Evolutionary conservation across 179 eudicot genomes (phyloP).

Genomic region (Beta macrorhiza): DNA sequence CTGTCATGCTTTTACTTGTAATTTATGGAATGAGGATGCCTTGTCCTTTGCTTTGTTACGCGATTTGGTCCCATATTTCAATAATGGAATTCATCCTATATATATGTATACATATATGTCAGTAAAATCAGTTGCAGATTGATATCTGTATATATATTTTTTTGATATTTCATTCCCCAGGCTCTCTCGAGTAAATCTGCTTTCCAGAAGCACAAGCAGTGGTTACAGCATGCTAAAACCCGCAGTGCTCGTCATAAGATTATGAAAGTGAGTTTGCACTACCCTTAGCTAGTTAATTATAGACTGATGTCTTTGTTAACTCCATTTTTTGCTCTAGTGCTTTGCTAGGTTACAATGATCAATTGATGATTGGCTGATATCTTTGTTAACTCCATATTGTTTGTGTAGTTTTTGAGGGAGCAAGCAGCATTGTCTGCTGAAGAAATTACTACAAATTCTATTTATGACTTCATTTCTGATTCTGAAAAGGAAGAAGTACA

Average conservation of each 20-base stretch:
- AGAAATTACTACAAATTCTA: conserved; percentile 66
- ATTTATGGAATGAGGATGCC: neutral
- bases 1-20: neutral
- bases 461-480: conserved; percentile 50
- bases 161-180: conserved; percentile 34
- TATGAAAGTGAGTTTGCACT: conserved; percentile 59
- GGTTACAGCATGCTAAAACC: conserved; percentile 94
- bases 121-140: neutral
- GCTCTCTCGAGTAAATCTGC: conserved; percentile 87
- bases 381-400: conserved; percentile 19
- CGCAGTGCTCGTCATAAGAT: conserved; percentile 95
- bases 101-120: neutral
- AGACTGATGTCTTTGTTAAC: conserved; percentile 19
- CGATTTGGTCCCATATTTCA: neutral
- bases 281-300: neutral
- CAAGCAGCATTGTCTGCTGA: conserved; percentile 70
- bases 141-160: neutral
- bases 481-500: conserved; percentile 41
- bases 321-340: neutral
- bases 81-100: neutral
- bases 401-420: conserved; percentile 74
- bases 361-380: neutral
- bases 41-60: neutral
- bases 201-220: conserved; percentile 80
- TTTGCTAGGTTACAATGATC: neutral